These are phyloP conservation scores for Pachysandra terminalis DNA, from an alignment of 164 flowering plant genomes.

Conservation along the genomic window DNA sequence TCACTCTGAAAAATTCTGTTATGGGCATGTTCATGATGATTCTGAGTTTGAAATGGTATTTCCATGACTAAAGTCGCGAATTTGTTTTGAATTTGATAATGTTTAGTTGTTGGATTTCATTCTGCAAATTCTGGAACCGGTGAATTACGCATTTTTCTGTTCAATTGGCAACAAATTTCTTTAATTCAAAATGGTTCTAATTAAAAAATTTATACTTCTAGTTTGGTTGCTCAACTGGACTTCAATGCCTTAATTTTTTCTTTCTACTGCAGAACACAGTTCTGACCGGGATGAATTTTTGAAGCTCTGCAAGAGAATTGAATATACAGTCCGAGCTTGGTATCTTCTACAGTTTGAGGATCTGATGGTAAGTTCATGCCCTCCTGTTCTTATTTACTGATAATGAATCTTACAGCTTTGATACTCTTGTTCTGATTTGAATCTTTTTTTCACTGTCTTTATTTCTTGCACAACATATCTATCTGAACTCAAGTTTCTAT, in stretches of 20 bases:
- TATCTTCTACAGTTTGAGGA: slow-evolving; percentile 94
- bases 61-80: too few species aligned
- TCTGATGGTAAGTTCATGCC: slow-evolving; percentile 57
- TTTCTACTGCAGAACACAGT: slow-evolving; percentile 45
- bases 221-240: too few species aligned
- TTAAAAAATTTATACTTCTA: neutral
- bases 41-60: too few species aligned
- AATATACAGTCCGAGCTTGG: slow-evolving; percentile 94
- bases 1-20: too few species aligned
- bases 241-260: neutral
- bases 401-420: neutral
- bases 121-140: neutral
- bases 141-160: neutral
- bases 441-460: neutral
- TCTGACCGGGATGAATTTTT: slow-evolving; percentile 78
- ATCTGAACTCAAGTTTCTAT: neutral
- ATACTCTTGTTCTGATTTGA: neutral
- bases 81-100: too few species aligned
- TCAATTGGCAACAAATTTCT: neutral
- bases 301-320: slow-evolving; percentile 88
- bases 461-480: neutral
- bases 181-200: neutral
- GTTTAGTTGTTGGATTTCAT: too few species aligned
- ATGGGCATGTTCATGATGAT: too few species aligned
- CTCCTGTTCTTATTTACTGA: neutral